phyloP scores from a whole-genome alignment of 495 filamentous ascomycete genomes.

The Neurospora discreta region DNA sequence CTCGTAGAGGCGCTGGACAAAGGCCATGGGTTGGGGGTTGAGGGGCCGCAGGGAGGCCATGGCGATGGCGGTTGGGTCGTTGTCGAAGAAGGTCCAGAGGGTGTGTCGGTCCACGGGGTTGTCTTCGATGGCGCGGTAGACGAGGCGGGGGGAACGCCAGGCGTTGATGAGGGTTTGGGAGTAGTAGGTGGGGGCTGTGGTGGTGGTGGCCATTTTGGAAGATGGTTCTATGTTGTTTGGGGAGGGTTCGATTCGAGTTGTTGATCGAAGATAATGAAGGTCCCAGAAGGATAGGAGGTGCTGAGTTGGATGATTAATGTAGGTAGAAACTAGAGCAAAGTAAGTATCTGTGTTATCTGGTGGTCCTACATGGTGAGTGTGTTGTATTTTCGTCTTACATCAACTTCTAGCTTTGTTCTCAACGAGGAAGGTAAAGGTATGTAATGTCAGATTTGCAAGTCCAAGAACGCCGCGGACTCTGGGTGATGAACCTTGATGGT shows the following conservation, averaged over 20 bases:
- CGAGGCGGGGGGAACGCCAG: constrained; percentile 22
- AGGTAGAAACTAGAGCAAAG: neutral
- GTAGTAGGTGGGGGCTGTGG: neutral
- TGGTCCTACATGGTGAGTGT: neutral
- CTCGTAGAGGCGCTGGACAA: constrained; percentile 7
- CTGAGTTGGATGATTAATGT: neutral
- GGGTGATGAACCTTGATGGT: neutral
- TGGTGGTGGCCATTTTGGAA: neutral
- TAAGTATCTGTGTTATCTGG: neutral
- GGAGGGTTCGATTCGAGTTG: neutral
- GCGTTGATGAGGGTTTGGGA: constrained; percentile 5
- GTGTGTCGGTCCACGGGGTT: constrained; percentile 20
- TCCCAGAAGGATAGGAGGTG: neutral
- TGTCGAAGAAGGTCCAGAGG: constrained; percentile 13
- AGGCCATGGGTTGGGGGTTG: constrained; percentile 13
- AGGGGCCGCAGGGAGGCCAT: constrained; percentile 14
- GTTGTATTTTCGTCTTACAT: neutral
- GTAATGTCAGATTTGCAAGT: neutral
- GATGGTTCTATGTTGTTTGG: neutral
- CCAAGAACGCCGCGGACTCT: neutral
- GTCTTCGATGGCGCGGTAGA: constrained; percentile 27
- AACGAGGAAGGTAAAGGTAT: neutral
- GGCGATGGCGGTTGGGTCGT: constrained; percentile 15
- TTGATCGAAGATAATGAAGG: neutral
- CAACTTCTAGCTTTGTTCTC: neutral